Percentiles rank a stretch among this genome's conserved stretches.
phyloP scores from a whole-genome alignment of 768 basidiomycete genomes.

The Russula sp. region DNA sequence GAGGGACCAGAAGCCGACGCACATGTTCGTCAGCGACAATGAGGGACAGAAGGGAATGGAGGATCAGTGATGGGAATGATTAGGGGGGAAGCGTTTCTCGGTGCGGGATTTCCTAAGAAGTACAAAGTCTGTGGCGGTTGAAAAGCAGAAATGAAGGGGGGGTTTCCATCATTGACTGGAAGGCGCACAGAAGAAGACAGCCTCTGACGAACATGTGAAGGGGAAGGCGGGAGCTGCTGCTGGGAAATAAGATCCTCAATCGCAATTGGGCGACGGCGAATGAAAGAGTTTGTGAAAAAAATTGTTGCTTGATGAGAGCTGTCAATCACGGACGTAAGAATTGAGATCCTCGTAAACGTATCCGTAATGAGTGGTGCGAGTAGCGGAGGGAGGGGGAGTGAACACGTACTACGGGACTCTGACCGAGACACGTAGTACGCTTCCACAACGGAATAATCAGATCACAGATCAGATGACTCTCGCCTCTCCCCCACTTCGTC shows the following conservation, averaged over 20 bases:
- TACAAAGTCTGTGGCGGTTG: slow-evolving; percentile 14
- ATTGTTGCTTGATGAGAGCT: not conserved
- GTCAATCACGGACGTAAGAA: slow-evolving; percentile 23
- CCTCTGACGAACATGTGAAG: slow-evolving; percentile 14
- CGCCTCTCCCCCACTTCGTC: not conserved
- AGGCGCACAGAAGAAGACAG: slow-evolving; percentile 8
- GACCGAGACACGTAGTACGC: no score
- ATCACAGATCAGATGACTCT: not conserved
- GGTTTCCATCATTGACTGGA: slow-evolving; percentile 20
- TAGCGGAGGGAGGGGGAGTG: slow-evolving; percentile 7
- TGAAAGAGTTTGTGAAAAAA: not conserved
- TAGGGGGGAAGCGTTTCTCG: not conserved
- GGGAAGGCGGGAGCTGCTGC: not conserved
- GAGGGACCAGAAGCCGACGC: slow-evolving; percentile 74
- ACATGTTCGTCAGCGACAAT: slow-evolving; percentile 48
- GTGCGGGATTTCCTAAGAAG: slow-evolving; percentile 17
- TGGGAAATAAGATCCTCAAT: slow-evolving; percentile 5
- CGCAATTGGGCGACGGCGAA: slow-evolving; percentile 7
- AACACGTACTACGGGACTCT: slow-evolving; percentile 15
- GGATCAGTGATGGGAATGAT: slow-evolving; percentile 24
- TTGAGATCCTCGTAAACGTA: slow-evolving; percentile 9
- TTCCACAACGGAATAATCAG: not conserved
- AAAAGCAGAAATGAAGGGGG: not conserved
- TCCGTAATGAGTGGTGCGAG: slow-evolving; percentile 3
- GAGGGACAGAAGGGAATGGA: slow-evolving; percentile 21